Conservation (phyloP, 225 moss, liverwort and hornwort species). For the Ulota crispa region DNA sequence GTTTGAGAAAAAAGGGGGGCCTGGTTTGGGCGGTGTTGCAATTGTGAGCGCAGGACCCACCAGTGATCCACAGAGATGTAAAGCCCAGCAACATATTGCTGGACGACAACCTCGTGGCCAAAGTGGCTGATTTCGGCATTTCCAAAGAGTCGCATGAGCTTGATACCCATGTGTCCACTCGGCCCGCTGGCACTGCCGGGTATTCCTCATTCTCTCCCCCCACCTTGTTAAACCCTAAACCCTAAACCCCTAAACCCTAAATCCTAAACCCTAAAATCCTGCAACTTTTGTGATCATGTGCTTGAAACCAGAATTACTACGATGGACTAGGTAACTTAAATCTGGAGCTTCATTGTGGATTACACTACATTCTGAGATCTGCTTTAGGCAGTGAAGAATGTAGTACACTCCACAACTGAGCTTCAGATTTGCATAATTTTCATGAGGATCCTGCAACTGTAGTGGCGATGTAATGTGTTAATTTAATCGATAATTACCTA, state of each 20-base stretch:
- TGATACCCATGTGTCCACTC: constrained; percentile 50
- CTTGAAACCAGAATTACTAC: background rate
- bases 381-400: background rate
- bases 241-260: no score
- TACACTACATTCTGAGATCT: background rate
- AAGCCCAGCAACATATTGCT: constrained; percentile 58
- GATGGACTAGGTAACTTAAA: background rate
- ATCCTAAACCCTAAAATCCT: no score
- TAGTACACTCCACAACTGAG: background rate
- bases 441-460: background rate
- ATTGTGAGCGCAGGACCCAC: constrained; percentile 41
- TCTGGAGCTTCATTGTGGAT: background rate
- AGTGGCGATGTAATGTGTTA: no score
- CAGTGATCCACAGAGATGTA: constrained; percentile 58
- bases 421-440: background rate
- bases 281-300: no score
- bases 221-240: background rate
- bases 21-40: background rate
- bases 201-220: background rate
- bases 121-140: constrained; percentile 78
- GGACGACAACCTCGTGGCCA: constrained; percentile 61
- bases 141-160: constrained; percentile 48
- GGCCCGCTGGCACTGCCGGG: constrained; percentile 54
- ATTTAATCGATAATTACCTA: no score
- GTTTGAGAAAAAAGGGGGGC: background rate